Conservation (phyloP, 2,329 filamentous ascomycete genomes). For the Microsporum canis region DNA sequence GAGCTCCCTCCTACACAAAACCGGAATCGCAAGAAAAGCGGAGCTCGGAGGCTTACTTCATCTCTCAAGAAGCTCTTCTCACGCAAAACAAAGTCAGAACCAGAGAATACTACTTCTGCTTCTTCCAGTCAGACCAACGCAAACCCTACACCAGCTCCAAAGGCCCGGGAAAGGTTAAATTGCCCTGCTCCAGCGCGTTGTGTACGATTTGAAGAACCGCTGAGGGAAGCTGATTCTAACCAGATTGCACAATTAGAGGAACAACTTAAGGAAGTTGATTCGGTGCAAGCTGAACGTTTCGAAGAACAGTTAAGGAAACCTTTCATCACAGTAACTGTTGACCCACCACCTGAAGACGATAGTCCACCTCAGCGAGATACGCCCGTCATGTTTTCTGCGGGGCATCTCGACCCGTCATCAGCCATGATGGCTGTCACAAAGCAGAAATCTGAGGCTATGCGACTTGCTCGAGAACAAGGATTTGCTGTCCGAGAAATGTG, state of each 20-base stretch:
- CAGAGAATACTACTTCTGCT: neutral
- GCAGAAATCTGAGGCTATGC: conserved; percentile 39
- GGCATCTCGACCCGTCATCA: conserved; percentile 31
- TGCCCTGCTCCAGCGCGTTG: neutral
- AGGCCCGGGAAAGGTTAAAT: neutral
- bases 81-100: conserved; percentile 7
- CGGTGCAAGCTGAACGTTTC: neutral
- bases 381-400: conserved; percentile 20
- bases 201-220: neutral
- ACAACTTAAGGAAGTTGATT: neutral
- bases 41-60: conserved; percentile 6
- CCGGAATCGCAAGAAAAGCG: conserved; percentile 8
- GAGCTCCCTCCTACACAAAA: conserved; percentile 5
- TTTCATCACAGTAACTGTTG: neutral
- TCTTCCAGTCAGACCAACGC: neutral
- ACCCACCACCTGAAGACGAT: neutral
- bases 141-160: neutral
- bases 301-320: conserved; percentile 1
- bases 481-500: conserved; percentile 38
- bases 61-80: conserved; percentile 11
- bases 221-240: neutral
- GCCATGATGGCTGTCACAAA: conserved; percentile 37
- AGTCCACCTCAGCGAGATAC: neutral
- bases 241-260: neutral
- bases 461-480: conserved; percentile 36